Percentiles rank a stretch among this genome's conserved stretches.
Evolutionary conservation across 371 early-diverging fungal species (phyloP).

Genomic region (Mycotypha africana): DNA sequence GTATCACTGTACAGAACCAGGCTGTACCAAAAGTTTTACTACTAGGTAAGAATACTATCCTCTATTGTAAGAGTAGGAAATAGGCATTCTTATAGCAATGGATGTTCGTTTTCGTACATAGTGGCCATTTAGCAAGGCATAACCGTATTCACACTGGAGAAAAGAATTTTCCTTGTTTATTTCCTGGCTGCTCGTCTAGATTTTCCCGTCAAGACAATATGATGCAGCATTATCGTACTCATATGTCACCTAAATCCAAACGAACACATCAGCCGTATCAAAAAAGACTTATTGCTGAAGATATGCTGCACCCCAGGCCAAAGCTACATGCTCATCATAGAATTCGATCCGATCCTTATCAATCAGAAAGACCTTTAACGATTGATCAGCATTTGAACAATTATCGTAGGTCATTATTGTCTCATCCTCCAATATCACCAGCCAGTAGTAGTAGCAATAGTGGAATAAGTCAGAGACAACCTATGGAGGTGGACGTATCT

Average conservation of each 20-base stretch:
- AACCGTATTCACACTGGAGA: constrained; percentile 89
- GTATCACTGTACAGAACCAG: constrained; percentile 39
- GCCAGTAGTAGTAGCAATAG: no score
- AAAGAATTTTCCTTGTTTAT: constrained; percentile 80
- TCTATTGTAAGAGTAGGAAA: not conserved
- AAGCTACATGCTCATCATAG: constrained; percentile 40
- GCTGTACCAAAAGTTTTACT: constrained; percentile 47
- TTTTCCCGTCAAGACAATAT: constrained; percentile 88
- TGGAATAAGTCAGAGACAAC: no score
- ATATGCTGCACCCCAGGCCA: constrained; percentile 22
- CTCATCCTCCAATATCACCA: no score
- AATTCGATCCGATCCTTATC: constrained; percentile 32
- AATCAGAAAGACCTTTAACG: constrained; percentile 33
- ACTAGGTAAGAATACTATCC: constrained; percentile 29
- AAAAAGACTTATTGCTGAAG: constrained; percentile 12
- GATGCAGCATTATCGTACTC: constrained; percentile 85
- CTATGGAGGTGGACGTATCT: no score
- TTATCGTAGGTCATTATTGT: constrained; percentile 15
- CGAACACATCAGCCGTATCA: constrained; percentile 24
- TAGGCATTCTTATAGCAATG: no score
- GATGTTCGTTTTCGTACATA: constrained; percentile 7
- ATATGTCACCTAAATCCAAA: constrained; percentile 66
- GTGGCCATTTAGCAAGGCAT: constrained; percentile 82
- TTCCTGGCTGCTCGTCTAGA: constrained; percentile 68
- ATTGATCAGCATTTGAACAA: constrained; percentile 40